Conservation (phyloP, 495 filamentous ascomycete species). For the Aspergillus heteromorphus region DNA sequence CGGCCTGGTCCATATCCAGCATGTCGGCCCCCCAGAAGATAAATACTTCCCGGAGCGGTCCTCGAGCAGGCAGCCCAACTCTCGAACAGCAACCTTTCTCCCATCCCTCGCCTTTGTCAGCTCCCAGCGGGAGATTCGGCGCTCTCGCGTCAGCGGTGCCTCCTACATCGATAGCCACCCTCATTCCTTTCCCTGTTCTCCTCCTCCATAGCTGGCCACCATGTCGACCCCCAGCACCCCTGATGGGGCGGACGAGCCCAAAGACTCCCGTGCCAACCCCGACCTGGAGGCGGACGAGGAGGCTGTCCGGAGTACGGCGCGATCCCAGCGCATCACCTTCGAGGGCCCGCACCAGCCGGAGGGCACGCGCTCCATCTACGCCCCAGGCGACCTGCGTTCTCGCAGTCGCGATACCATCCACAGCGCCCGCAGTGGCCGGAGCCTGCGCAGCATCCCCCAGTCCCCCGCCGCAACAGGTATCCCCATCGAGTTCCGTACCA, state of each 20-base stretch:
- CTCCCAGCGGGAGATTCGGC: background rate
- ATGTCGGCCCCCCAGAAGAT: background rate
- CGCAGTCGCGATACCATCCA: conserved; percentile 15
- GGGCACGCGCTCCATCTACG: background rate
- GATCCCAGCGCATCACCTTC: background rate
- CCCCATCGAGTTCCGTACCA: conserved; percentile 42
- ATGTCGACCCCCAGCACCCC: background rate
- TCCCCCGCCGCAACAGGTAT: conserved; percentile 16
- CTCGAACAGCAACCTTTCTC: background rate
- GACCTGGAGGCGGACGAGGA: background rate
- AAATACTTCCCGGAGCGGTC: background rate
- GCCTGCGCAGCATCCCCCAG: conserved; percentile 6
- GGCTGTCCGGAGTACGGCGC: background rate
- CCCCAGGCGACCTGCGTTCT: background rate
- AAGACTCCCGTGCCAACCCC: background rate
- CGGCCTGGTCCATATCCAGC: background rate
- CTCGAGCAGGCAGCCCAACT: background rate
- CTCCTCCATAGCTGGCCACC: background rate
- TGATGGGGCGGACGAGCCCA: background rate
- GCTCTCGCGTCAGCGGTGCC: no score
- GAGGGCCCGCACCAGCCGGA: background rate
- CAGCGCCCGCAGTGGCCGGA: conserved; percentile 16
- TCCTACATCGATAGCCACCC: no score
- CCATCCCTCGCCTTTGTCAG: background rate
- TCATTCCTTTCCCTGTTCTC: no score